Evolutionary conservation across 2,329 filamentous ascomycete genomes (phyloP), one percentile per base, ranked within the genome.

Genomic region (Aspergillus melleus): DNA sequence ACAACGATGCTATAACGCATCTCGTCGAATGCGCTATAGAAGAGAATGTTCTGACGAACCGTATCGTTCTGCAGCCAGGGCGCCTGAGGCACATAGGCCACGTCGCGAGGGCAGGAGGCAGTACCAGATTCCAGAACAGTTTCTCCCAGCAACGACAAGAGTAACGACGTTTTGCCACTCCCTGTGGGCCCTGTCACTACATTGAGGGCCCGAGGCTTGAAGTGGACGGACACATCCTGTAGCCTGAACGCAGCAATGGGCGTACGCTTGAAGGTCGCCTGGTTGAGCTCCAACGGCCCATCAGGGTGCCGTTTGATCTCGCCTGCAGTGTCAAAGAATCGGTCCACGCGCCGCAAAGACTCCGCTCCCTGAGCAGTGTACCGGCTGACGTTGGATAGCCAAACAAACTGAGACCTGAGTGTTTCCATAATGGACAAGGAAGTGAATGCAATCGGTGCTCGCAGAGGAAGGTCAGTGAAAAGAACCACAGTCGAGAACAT

Each of bases 51-150:
- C 14, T 89, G 84, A 2, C 83, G 80, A 52, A 89, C 85, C 2
- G 83, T 87, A 78, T 86, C 87, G 71, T 84, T 87, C 70, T 88
- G 86, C 5, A 89, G 75, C 86, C 86, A 89, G 0, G 86, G 84
- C 0, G 85, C 82, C 66, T 89, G 87, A 1, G 84, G 84, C 6
- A 83, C 83, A 69, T 83, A 87, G 0, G 58, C 86, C 79, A 61
- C 83, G 81, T 72, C 88, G 84, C 2, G 81, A 80, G 14, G 86
- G 73, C 80, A 70, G 2, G 59, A 65, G 3, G 61, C 68, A 24
- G 53, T 44, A 3, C 68, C 69, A 0, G 63, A 65, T 57, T 71
- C 67, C 19, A 68, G 54, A 9, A 71, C 53, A 6, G 68, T 71
- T 29, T 71, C 69, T 1, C 69, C 68, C 24, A 71, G 54, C 2